phyloP scores from a whole-genome alignment of 202 grass and related monocot genomes.

The Schoenoplectus triqueter region DNA sequence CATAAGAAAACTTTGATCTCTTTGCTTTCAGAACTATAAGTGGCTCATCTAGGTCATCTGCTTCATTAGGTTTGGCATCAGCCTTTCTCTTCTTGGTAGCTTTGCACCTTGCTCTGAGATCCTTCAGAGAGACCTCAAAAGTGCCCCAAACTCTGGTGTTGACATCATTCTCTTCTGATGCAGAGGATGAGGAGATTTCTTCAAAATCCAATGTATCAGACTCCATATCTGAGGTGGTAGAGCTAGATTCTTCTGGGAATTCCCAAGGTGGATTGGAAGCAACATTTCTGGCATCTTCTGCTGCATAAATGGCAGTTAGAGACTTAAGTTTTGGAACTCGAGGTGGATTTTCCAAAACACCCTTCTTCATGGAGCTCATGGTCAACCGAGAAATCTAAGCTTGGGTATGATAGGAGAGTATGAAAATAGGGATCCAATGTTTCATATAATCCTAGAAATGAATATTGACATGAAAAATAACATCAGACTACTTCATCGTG shows the following conservation, averaged over 20 bases:
- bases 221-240: neutral
- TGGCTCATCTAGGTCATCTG: constrained; percentile 66
- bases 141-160: constrained; percentile 12
- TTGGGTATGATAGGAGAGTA: neutral
- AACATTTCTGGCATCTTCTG: constrained; percentile 22
- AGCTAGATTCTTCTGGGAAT: neutral
- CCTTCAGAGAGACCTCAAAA: constrained; percentile 59
- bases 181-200: constrained; percentile 8
- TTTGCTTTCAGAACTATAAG: constrained; percentile 72
- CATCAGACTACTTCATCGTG: neutral
- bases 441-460: constrained; percentile 15
- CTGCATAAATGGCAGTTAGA: constrained; percentile 25
- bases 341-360: constrained; percentile 17
- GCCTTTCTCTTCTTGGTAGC: constrained; percentile 47
- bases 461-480: neutral
- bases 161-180: constrained; percentile 10
- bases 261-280: neutral
- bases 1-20: constrained; percentile 38
- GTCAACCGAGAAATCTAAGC: neutral
- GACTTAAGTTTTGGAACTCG: constrained; percentile 15
- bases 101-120: constrained; percentile 62
- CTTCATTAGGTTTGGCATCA: constrained; percentile 34
- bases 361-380: constrained; percentile 16
- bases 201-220: constrained; percentile 16
- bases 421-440: neutral